A percentile compares a stretch with the other conserved stretches of the same genome.
These are phyloP conservation scores for Graphilbum ipis-grandicollis DNA, from an alignment of 2,329 filamentous ascomycete species.

Conservation along the genomic window DNA sequence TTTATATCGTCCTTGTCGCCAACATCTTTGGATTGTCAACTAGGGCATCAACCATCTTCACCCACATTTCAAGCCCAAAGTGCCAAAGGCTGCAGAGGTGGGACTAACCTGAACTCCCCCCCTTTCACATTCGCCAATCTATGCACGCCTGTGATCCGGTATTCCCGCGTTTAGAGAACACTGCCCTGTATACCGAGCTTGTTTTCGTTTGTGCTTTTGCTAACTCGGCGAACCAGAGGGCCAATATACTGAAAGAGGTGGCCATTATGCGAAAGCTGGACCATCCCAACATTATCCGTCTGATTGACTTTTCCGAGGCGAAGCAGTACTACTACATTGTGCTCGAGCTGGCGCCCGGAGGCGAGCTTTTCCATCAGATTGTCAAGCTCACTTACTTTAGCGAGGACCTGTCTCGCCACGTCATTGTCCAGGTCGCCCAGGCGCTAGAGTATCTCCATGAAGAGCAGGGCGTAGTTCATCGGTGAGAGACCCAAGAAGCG, in stretches of 20 bases:
- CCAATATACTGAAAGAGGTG: conserved; percentile 96
- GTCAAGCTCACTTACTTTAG: conserved; percentile 97
- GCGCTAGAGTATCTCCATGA: conserved; percentile 90
- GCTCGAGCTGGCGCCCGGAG: conserved; percentile 83
- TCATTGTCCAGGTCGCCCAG: conserved; percentile 89
- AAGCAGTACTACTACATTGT: conserved; percentile 96
- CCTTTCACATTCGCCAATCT: conserved; percentile 11
- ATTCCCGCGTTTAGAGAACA: too few relatives aligned
- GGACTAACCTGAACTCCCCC: conserved; percentile 25
- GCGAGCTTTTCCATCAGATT: conserved; percentile 96
- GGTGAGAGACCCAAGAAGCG: conserved; percentile 34
- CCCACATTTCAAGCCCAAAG: conserved; percentile 80
- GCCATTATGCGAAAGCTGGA: conserved; percentile 97
- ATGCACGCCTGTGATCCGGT: background rate
- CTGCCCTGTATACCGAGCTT: too few relatives aligned
- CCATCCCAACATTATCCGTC: conserved; percentile 87
- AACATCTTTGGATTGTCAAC: conserved; percentile 26
- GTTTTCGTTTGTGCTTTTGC: too few relatives aligned
- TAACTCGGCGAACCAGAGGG: conserved; percentile 41
- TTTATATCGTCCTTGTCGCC: too few relatives aligned
- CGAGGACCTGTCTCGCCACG: conserved; percentile 84
- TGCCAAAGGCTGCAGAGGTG: conserved; percentile 95
- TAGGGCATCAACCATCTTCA: conserved; percentile 89
- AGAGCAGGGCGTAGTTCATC: conserved; percentile 86
- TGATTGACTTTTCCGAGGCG: conserved; percentile 87